Base-by-base conservation (phyloP, 2,329 filamentous ascomycete genomes). In the Samsoniella hepiali region DNA sequence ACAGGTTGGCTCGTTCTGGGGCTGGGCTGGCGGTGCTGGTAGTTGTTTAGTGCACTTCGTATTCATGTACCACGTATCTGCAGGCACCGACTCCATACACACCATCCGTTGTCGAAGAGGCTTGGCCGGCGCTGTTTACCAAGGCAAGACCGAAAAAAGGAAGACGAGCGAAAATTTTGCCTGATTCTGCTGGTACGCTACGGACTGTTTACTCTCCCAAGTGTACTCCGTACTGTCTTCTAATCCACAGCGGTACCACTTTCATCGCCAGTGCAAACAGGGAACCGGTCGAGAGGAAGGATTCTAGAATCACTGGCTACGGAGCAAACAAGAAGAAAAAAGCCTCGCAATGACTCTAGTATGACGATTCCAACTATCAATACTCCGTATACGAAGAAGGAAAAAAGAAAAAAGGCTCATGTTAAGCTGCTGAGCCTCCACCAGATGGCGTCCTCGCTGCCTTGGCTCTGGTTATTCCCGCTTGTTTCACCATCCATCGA, bases 51-150 rank as follows among this genome's bases (percentile, higher is more conserved):
- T 22, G 22, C 22, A 22, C 17, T 32, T 59, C 57, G 57, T 59
- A 59, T 59, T 59, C 57, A 59, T 40, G 44, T 59, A 50, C 45
- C 57, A 51, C 57, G 45, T 59, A 59, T 59, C 34, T 59, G 57
- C 57, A 59, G 57, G 57, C 57, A 59, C 57, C 45, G 57, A 51
- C 57, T 59, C 57, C 57, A 59, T 51, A 32, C 36, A 27, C 34
- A 36, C 34, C 22, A 44, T n/a, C 32, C 57, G 15, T 34, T 40
- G 15, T 31, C 22, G 13, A 1, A 8, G 38, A 40, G 56, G 13
- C 56, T 49, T 58, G 44, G 56, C 56, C 34, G 32, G 13, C 32
- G 22, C 34, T 45, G 57, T 59, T 42, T 58, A 29, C 31, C 55
- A 47, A 47, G 17, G 15, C 56, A 36, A 58, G 17, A 22, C 22